Base-by-base conservation (phyloP, 2,329 filamentous ascomycete species). In the Cercospora brassicicola region DNA sequence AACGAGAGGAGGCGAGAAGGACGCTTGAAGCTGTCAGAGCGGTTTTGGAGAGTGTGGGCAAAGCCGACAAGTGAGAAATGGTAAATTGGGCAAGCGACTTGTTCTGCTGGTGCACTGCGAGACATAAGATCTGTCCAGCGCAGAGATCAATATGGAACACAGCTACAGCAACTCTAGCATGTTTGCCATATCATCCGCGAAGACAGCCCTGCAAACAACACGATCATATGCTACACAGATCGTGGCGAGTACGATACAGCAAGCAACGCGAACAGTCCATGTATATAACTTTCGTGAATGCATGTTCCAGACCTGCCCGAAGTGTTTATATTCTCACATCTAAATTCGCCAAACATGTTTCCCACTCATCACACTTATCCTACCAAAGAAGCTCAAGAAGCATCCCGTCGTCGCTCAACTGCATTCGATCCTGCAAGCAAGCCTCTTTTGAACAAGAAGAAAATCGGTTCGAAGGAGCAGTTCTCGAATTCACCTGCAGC, bases 1-100 rank as follows among this genome's bases (percentile, higher is more conserved):
- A 81, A 68, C 83, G 84, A 74, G 74, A 73, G 13, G 73, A 80
- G 69, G 77, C 82, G 57, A 78, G 82, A 42, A 77, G 82, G 62
- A 82, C 81, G 28, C 18, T 59, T 11, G 55, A 10, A 9, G 26
- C 30, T 13, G 55, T 59, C n/a, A 36, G 55, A 15, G 18, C n/a
- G 15, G 55, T 59, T 2, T n/a, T 59, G 55, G 30, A 59, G 28
- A 28, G 30, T 2, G 48, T 28, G 48, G 20, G 48, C 9, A 53
- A 26, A 11, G 20, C 11, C 10, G 20, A 26, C 4, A 53, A 26
- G 13, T 53, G 48, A 53, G 20, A 9, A 8, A 10, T 26, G 20
- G 13, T 11, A 26, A 2, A 26, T 2, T 53, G 20, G 48, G 33
- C 33, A 36, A 36, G 33, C 28, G 7, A 28, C 28, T 28, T 28